Evolutionary conservation across 306 rosid genomes (phyloP), one percentile per base, ranked within the genome.

Genomic region (Abrus precatorius): DNA sequence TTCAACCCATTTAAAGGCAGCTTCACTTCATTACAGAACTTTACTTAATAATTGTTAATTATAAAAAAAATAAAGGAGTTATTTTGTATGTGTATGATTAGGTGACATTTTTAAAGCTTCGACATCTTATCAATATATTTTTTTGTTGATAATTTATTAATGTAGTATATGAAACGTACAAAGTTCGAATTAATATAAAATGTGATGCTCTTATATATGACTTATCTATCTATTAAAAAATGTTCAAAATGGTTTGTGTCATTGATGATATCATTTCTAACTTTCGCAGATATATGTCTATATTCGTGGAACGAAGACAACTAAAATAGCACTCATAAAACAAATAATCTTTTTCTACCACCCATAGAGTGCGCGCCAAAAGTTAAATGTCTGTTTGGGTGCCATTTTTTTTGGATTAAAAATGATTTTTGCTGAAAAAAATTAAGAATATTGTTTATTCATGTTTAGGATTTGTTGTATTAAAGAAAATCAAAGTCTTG

Each of bases 211-310:
- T 9, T 69, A 0, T 20, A 20, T 20, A 2, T 6, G 6, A 6
- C 44, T 6, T 30, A 30, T 47, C 2, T 62, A 11, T 14, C 6
- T 14, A 65, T 66, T 10, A n/a, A 64, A 67, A 20, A 20, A 43
- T 4, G 29, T 69, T 32, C 11, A 47, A 11, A 47, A 47, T 69
- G 14, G 9, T 28, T 0, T 9, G 10, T 38, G 68, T 56, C 55
- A 74, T 74, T 10, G 52, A 54, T 72, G 64, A 72, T 72, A 54
- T 72, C 64, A 72, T 59, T 71, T 52, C 11, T 52, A 52, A 34
- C 3, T 36, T 52, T 12, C 6, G 34, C 48, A 43, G 3, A 44
- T 4, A 43, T 5, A 9, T 72, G 77, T 54, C 65, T 43, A 29
- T 28, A 74, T 56, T 74, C 78, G 28, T 2, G 9, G 68, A 74